Percentiles rank a stretch among this genome's conserved stretches.
Conservation (phyloP, 2,329 filamentous ascomycete genomes). For the Neocucurbitaria cava region DNA sequence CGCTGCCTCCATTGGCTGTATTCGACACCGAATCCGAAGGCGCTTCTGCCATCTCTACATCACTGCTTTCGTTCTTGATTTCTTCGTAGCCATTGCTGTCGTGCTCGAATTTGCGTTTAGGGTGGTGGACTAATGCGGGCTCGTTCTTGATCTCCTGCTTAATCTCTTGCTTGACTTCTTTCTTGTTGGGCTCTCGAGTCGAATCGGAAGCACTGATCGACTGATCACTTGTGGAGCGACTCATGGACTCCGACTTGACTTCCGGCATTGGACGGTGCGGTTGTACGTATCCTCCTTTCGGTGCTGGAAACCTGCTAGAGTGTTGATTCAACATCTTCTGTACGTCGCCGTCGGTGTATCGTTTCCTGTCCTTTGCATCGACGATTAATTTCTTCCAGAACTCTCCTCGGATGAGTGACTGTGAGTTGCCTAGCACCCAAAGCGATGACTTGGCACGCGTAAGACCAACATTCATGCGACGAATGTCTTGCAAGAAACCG, state of each 20-base stretch:
- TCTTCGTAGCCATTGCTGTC: conserved; percentile 73
- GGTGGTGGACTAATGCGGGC: conserved; percentile 77
- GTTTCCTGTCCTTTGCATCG: conserved; percentile 75
- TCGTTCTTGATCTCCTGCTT: conserved; percentile 33
- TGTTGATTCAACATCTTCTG: conserved; percentile 61
- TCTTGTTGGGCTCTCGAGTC: conserved; percentile 15
- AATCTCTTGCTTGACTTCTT: conserved; percentile 26
- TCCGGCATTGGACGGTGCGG: conserved; percentile 28
- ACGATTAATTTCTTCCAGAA: conserved; percentile 90
- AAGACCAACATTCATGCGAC: conserved; percentile 98
- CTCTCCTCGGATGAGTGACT: conserved; percentile 82
- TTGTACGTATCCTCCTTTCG: conserved; percentile 31
- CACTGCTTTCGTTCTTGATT: conserved; percentile 30
- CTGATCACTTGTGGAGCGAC: conserved; percentile 30
- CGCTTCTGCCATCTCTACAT: conserved; percentile 41
- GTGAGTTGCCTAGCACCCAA: conserved; percentile 94
- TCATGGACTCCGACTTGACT: conserved; percentile 31
- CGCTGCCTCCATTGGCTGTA: conserved; percentile 29
- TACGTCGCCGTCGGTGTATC: conserved; percentile 76
- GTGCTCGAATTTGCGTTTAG: conserved; percentile 76
- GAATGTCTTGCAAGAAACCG: conserved; percentile 97
- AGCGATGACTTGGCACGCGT: conserved; percentile 96
- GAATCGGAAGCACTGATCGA: conserved; percentile 17
- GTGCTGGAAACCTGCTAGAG: conserved; percentile 52
- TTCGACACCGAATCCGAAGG: conserved; percentile 32